Evolutionary conservation across 2,329 filamentous ascomycete genomes (phyloP), one percentile per base, ranked within the genome.

Genomic region (Aspergillus aculeatinus): DNA sequence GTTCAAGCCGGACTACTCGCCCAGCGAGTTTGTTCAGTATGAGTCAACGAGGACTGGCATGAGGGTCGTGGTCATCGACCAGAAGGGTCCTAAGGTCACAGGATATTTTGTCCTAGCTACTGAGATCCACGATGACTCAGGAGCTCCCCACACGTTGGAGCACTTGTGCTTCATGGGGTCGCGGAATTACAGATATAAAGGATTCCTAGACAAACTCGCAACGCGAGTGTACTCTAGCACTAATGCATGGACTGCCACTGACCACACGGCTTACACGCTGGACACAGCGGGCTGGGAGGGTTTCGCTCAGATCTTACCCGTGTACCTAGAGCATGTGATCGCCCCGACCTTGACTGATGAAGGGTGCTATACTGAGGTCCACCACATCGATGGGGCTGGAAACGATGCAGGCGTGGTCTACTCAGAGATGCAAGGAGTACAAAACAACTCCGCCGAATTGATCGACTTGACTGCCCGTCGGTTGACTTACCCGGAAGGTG

Each of bases 391-490:
- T 72, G 94, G 92, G 16, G 87, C 91, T 66, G 95, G 95, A 59
- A 90, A 98, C 64, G 95, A 99, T 82, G 95, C 95, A 48, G 95
- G 92, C 63, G 93, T 97, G 1, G 95, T 99, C 9, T 99, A 99
- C 77, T 97, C 94, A 0, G 95, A 99, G 77, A 99, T 99, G 95
- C 95, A 99, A 77, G 95, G 89, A 25, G 87, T 96, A 2, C 90
- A 98, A 72, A 96, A 96, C 72, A 88, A 87, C 55, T 88, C 90
- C 65, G 82, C 83, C 7, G 92, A 96, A 74, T 85, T 98, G 60
- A 96, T 98, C 85, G 91, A 96, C 65, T 82, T 97, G 59, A 85
- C 86, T 65, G 89, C 91, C 55, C 88, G 91, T 47, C 87, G 91
- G 2, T 80, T 95, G 49, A 81, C 96, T 39, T 99, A 98, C 68